Evolutionary conservation across 495 filamentous ascomycete genomes (phyloP).

Genomic region (Trichoderma parareesei): DNA sequence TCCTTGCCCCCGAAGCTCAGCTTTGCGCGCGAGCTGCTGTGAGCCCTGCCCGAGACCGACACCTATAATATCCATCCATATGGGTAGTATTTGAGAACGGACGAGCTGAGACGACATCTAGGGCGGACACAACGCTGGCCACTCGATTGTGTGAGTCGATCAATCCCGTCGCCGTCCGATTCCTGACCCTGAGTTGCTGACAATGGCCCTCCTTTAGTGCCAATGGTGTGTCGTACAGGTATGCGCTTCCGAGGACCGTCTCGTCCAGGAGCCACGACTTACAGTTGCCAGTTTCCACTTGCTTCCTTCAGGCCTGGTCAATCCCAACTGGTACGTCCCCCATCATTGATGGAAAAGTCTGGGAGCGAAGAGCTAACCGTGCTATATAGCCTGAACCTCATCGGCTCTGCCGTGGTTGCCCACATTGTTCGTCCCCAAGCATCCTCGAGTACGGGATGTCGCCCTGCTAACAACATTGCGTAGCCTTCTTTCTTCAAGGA

Average conservation of each 20-base stretch:
- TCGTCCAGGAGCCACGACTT: background rate
- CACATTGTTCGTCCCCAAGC: slow-evolving; percentile 48
- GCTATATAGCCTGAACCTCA: slow-evolving; percentile 55
- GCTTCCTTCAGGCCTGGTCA: slow-evolving; percentile 61
- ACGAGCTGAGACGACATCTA: slow-evolving; percentile 11
- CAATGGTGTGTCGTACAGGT: slow-evolving; percentile 29
- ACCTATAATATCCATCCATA: background rate
- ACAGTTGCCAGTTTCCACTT: slow-evolving; percentile 49
- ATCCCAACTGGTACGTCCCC: slow-evolving; percentile 44
- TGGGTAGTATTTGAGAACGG: no score
- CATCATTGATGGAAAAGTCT: background rate
- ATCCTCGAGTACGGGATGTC: background rate
- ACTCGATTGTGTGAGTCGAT: slow-evolving; percentile 17
- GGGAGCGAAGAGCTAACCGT: background rate
- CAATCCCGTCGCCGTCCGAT: slow-evolving; percentile 5
- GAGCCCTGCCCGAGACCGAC: slow-evolving; percentile 12
- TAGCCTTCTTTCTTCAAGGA: slow-evolving; percentile 70
- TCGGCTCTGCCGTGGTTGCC: slow-evolving; percentile 78
- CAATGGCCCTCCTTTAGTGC: slow-evolving; percentile 20
- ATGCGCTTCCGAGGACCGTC: slow-evolving; percentile 53
- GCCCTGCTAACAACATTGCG: background rate
- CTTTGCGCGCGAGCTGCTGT: slow-evolving; percentile 32
- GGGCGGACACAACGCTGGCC: slow-evolving; percentile 51
- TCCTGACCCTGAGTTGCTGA: slow-evolving; percentile 41
- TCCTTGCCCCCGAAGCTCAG: slow-evolving; percentile 31